Evolutionary conservation across 306 rosid genomes (phyloP), one percentile per base, ranked within the genome.

Genomic region (Trifolium fragiferum): DNA sequence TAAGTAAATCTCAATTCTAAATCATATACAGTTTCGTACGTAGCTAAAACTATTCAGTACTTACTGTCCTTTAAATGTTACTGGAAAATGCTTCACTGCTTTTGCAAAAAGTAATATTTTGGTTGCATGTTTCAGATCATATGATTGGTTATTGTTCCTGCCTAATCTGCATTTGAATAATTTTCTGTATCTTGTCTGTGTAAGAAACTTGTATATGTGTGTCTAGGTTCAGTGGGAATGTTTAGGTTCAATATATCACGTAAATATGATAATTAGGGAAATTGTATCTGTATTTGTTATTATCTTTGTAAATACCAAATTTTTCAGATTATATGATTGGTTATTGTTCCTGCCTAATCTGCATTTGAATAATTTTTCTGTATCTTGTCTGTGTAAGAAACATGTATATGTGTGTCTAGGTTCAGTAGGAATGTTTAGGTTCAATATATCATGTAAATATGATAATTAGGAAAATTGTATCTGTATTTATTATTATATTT

Each of bases 1-100:
- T 95, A 82, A 86, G 96, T 81, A 79, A 60, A 68, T 78, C 35
- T 64, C 32, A 71, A 63, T 32, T 70, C 63, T 76, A 7, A 72
- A 82, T 63, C 71, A 11, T 43, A 15, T 25, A 20, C n/a, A 41
- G 15, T 70, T 62, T 77, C 27, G 74, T 65, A 64, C 76, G 57
- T 76, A 50, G 30, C 74, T 50, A 73, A 27, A 51, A 70, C 57
- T 71, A 37, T 75, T 64, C 50, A 32, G 32, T 33, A 58, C 14
- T 19, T 3, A 14, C 38, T 54, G 54, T 60, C 58, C 68, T 44
- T 49, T 47, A 50, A 74, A 66, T 61, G 59, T 69, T 66, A 57
- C 66, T 51, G 15, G 59, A 11, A 46, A 46, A 49, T 64, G 38
- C 21, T 54, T 69, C 75, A 19, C 41, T 54, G 38, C 62, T 70